phyloP scores from a whole-genome alignment of 164 flowering plant genomes.

The Magnolia sinica region DNA sequence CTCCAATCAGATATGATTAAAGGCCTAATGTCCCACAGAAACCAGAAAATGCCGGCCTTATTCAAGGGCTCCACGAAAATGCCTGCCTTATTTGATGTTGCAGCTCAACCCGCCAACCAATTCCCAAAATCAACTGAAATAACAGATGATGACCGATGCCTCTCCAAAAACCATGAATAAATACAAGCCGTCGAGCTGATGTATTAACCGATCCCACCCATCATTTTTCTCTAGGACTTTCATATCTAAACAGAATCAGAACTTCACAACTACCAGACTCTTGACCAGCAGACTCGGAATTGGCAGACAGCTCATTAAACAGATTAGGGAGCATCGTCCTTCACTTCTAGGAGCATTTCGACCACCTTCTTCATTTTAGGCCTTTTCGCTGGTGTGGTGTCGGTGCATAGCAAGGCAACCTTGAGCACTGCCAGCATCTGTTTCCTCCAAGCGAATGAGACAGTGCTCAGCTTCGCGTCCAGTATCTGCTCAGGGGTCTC shows the following conservation, averaged over 20 bases:
- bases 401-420: slow-evolving; percentile 88
- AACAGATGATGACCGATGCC: not conserved
- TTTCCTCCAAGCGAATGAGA: slow-evolving; percentile 88
- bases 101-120: not conserved
- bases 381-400: slow-evolving; percentile 80
- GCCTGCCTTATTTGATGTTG: not conserved
- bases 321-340: slow-evolving; percentile 21
- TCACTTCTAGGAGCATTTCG: slow-evolving; percentile 86
- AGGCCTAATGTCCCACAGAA: not conserved
- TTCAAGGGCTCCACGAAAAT: not conserved
- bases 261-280: slow-evolving; percentile 3
- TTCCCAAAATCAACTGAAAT: not conserved
- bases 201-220: not conserved
- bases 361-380: slow-evolving; percentile 94
- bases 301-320: not conserved
- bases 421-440: slow-evolving; percentile 91
- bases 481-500: slow-evolving; percentile 97
- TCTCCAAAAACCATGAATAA: not conserved
- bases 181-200: not conserved
- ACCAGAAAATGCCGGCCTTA: not conserved
- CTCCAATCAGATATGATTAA: not conserved
- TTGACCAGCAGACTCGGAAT: not conserved
- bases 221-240: not conserved
- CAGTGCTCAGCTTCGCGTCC: slow-evolving; percentile 84
- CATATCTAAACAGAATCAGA: not conserved